Base-by-base conservation (phyloP, 768 basidiomycete species). In the Auriculariales sp. region DNA sequence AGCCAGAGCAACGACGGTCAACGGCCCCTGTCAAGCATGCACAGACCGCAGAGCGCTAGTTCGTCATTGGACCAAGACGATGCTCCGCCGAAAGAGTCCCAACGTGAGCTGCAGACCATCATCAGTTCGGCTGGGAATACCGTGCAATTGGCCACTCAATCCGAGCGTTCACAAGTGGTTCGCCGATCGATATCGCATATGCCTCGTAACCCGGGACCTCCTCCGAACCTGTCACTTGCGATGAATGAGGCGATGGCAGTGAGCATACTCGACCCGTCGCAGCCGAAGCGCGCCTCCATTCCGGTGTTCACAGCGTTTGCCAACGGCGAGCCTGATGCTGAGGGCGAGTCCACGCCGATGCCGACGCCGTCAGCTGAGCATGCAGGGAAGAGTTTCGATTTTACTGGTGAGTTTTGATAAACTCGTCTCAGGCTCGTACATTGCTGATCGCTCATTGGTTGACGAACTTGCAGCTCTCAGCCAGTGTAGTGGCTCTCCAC, bases 301-400 rank as follows among this genome's bases (percentile, higher is more conserved):
- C 31, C 49, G 15, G 32, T 42, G 4, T 28, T 53, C 17, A 48
- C 42, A n/a, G 30, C 52, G 6, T 27, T 78, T 30, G 60, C 73
- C 39, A 72, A 75, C 24, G 73, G 73, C 6, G 64, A 70, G 12
- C n/a, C n/a, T n/a, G n/a, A n/a, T n/a, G 67, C 61, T 0, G 61
- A 70, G 31, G 66, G 64, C 19, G 65, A 58, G 1, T 66, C 47
- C 24, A 19, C 17, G 7, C 15, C 49, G 22, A 42, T 22, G 31
- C 65, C 68, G 11, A 70, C 70, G 4, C 22, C 22, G 0, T 78
- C 76, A 12, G 78, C 79, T 49, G 75, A 75, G 48, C 76, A 81
- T 54, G 88, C 85, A 0, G 85, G 80, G 66, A 81, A 74, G 56
- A 83, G 79, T 1, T 90, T 89, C 53, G 86, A 90, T 57, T 90